These are phyloP conservation scores for Chrysanthemum makinoi DNA, from an alignment of 129 eudicot species.

Conservation along the genomic window DNA sequence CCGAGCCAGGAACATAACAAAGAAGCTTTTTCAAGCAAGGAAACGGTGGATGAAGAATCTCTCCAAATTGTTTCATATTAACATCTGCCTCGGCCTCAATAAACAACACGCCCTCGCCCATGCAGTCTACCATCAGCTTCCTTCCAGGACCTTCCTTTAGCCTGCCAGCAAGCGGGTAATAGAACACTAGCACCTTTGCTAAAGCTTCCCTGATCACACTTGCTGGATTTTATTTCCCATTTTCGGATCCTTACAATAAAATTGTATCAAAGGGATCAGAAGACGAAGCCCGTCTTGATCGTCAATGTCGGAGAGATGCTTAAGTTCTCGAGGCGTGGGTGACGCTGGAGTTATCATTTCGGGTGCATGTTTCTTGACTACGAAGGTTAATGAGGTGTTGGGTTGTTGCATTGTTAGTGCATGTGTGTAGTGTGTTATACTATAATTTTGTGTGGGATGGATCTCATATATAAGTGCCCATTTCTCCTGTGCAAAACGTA, in stretches of 20 bases:
- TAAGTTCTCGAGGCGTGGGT: conserved; percentile 38
- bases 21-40: conserved; percentile 51
- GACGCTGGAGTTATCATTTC: conserved; percentile 23
- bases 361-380: conserved; percentile 24
- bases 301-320: conserved; percentile 42
- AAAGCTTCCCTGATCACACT: conserved; percentile 24
- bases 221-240: conserved; percentile 25
- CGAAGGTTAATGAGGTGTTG: conserved; percentile 5
- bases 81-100: conserved; percentile 35
- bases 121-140: conserved; percentile 36
- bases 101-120: conserved; percentile 32
- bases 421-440: background rate
- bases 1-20: conserved; percentile 34
- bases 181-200: conserved; percentile 23
- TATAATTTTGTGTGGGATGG: too few relatives aligned
- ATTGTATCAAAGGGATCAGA: background rate
- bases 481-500: too few relatives aligned
- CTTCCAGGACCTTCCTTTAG: conserved; percentile 40
- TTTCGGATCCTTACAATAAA: conserved; percentile 17
- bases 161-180: conserved; percentile 30
- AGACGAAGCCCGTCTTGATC: conserved; percentile 15
- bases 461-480: too few relatives aligned
- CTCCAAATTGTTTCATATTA: conserved; percentile 20
- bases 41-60: conserved; percentile 20
- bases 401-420: conserved; percentile 7